These are phyloP conservation scores for Massospora cicadina DNA, from an alignment of 371 early-diverging fungal species.

Conservation along the genomic window DNA sequence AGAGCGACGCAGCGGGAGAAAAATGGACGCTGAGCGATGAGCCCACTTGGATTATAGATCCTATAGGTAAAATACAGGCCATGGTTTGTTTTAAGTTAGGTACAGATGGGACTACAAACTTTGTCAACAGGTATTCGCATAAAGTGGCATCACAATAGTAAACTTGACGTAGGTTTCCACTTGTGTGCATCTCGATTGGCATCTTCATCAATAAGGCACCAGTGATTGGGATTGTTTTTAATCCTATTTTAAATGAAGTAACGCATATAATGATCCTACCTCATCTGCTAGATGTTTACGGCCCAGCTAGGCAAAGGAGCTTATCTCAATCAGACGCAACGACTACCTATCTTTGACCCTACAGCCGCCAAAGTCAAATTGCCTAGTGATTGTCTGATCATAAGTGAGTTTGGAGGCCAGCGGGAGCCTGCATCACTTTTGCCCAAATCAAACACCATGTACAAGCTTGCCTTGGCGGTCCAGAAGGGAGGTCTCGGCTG, in stretches of 20 bases:
- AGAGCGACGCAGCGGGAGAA: slow-evolving; percentile 44
- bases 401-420: slow-evolving; percentile 71
- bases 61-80: slow-evolving; percentile 44
- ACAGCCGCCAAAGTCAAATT: slow-evolving; percentile 33
- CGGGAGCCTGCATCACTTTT: slow-evolving; percentile 33
- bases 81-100: slow-evolving; percentile 5
- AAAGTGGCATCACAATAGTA: too few relatives aligned
- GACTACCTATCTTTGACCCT: slow-evolving; percentile 31
- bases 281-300: slow-evolving; percentile 28
- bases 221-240: slow-evolving; percentile 77
- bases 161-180: slow-evolving; percentile 43
- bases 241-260: slow-evolving; percentile 70
- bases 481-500: slow-evolving; percentile 25
- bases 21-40: slow-evolving; percentile 38
- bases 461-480: slow-evolving; percentile 18
- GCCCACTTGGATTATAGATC: slow-evolving; percentile 87
- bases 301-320: slow-evolving; percentile 48
- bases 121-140: slow-evolving; percentile 58
- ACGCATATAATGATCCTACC: not conserved
- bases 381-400: slow-evolving; percentile 45
- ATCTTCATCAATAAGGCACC: slow-evolving; percentile 49
- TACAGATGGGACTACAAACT: slow-evolving; percentile 75
- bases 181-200: slow-evolving; percentile 70
- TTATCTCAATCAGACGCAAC: slow-evolving; percentile 27
- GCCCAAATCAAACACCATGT: slow-evolving; percentile 46